These are phyloP conservation scores for Phyllosticta capitalensis DNA, from an alignment of 2,329 filamentous ascomycete species.

Conservation along the genomic window DNA sequence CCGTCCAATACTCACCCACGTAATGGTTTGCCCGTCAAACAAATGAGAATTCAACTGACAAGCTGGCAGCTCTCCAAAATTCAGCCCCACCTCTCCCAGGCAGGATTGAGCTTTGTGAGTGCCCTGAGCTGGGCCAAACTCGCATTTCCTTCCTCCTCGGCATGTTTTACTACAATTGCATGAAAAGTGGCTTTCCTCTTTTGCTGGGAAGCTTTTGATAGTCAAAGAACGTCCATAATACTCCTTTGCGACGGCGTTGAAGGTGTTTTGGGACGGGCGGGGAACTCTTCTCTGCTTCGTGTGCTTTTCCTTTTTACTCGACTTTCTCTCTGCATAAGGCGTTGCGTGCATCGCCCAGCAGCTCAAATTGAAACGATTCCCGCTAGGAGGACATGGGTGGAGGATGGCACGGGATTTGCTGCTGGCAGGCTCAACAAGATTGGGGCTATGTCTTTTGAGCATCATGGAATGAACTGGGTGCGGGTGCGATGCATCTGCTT, in stretches of 20 bases:
- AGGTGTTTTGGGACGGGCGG: background rate
- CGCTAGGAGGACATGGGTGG: background rate
- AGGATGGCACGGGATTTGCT: background rate
- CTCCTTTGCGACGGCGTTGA: background rate
- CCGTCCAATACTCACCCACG: conserved; percentile 53
- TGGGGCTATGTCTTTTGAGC: background rate
- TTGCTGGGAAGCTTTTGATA: background rate
- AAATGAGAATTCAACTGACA: no score
- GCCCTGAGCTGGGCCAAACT: conserved; percentile 8
- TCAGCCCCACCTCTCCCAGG: conserved; percentile 31
- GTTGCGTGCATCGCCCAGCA: background rate
- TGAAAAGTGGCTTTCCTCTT: background rate
- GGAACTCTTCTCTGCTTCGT: background rate
- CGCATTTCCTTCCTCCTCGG: background rate
- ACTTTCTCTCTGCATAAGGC: background rate
- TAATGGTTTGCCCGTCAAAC: no score
- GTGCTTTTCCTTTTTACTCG: background rate
- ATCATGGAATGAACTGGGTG: background rate
- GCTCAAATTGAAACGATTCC: background rate
- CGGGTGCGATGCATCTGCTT: background rate
- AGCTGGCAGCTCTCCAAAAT: conserved; percentile 33
- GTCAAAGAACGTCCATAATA: background rate
- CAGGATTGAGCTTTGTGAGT: conserved; percentile 8
- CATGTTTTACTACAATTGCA: background rate
- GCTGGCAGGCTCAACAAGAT: background rate